phyloP scores from a whole-genome alignment of 2,329 filamentous ascomycete genomes.

The Colletotrichum magnum region DNA sequence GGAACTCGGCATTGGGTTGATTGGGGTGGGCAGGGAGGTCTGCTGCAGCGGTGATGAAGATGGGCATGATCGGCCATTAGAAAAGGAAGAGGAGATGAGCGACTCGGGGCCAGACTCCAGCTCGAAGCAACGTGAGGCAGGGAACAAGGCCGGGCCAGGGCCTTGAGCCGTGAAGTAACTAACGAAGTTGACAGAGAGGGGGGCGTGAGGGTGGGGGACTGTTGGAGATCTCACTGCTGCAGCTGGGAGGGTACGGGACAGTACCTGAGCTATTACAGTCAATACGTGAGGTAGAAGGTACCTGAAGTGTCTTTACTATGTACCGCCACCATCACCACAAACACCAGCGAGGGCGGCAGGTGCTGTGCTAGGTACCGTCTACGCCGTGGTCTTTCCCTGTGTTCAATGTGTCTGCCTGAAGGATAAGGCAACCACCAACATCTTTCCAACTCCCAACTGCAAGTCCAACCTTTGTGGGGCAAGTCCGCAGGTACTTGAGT shows the following conservation, averaged over 20 bases:
- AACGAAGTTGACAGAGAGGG: background rate
- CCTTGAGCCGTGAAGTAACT: background rate
- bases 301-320: too few species aligned
- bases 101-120: slow-evolving; percentile 26
- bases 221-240: background rate
- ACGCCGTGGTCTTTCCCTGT: too few species aligned
- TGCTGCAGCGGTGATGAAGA: slow-evolving; percentile 35
- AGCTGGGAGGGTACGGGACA: too few species aligned
- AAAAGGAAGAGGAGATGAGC: slow-evolving; percentile 25
- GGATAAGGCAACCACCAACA: too few species aligned
- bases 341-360: too few species aligned
- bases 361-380: too few species aligned
- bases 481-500: too few species aligned
- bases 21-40: slow-evolving; percentile 23
- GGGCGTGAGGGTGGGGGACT: background rate
- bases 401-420: background rate
- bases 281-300: too few species aligned
- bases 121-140: slow-evolving; percentile 16
- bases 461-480: background rate
- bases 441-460: background rate
- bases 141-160: background rate
- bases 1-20: slow-evolving; percentile 33
- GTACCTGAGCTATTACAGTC: too few species aligned
- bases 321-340: too few species aligned
- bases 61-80: slow-evolving; percentile 33